phyloP scores from a whole-genome alignment of 495 filamentous ascomycete genomes.

The Talaromyces proteolyticus region DNA sequence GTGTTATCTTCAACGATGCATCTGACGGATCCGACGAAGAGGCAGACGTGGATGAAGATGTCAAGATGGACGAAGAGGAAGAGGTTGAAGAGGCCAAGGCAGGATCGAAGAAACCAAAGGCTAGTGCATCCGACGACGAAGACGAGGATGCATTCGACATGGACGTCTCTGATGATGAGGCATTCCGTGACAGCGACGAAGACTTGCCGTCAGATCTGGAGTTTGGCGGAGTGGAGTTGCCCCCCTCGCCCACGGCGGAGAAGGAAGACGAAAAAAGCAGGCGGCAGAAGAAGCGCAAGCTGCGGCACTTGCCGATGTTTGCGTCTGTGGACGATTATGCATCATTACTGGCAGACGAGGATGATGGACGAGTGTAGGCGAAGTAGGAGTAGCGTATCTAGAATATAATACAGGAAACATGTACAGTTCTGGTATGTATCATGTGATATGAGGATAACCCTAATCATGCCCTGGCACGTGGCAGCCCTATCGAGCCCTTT shows the following conservation, averaged over 20 bases:
- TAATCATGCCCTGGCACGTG: no score
- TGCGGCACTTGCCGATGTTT: constrained; percentile 86
- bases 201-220: constrained; percentile 47
- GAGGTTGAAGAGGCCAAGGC: constrained; percentile 38
- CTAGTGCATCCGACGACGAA: constrained; percentile 39
- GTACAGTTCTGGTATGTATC: no score
- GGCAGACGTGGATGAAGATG: constrained; percentile 26
- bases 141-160: constrained; percentile 43
- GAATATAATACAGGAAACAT: no score
- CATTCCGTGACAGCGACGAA: constrained; percentile 47
- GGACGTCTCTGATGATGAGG: constrained; percentile 47
- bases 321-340: constrained; percentile 93
- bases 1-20: constrained; percentile 43
- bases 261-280: constrained; percentile 43
- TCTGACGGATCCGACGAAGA: constrained; percentile 44
- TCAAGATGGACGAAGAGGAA: constrained; percentile 32
- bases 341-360: constrained; percentile 70
- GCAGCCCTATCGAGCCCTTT: no score
- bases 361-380: constrained; percentile 44
- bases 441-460: no score
- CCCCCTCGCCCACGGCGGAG: constrained; percentile 11
- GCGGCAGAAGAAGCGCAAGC: constrained; percentile 70
- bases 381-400: no score
- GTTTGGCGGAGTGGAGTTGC: constrained; percentile 21
- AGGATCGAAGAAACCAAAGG: constrained; percentile 28